Percentiles rank a stretch among this genome's conserved stretches.
Conservation (phyloP, 495 filamentous ascomycete species). For the Corynascus novoguineensis region DNA sequence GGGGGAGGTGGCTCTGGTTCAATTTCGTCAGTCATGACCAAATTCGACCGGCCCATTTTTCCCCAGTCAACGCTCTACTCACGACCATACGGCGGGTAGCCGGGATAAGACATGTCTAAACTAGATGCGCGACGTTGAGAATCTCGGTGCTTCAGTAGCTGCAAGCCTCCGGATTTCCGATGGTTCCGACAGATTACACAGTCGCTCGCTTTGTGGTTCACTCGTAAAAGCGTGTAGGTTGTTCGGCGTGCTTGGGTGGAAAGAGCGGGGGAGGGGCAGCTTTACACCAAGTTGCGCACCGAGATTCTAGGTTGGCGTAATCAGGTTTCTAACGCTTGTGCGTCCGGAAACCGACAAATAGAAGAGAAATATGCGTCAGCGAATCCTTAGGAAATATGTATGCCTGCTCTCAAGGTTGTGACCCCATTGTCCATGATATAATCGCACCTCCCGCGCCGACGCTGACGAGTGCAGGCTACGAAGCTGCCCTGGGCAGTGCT, state of each 20-base stretch:
- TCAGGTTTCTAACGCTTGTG: not conserved
- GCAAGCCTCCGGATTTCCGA: too few relatives aligned
- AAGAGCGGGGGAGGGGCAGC: constrained; percentile 6
- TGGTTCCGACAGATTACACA: not conserved
- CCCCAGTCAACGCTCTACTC: constrained; percentile 10
- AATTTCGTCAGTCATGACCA: not conserved
- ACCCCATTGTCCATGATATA: not conserved
- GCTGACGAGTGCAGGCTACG: not conserved
- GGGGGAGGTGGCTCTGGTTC: constrained; percentile 27
- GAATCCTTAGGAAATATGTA: not conserved
- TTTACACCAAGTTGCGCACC: not conserved
- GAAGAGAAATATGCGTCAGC: not conserved
- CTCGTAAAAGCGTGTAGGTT: not conserved
- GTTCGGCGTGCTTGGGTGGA: not conserved
- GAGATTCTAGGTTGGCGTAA: not conserved
- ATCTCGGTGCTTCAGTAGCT: too few relatives aligned
- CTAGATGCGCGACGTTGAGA: not conserved
- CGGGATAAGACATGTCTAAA: constrained; percentile 27
- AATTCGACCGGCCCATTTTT: not conserved
- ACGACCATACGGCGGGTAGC: constrained; percentile 33
- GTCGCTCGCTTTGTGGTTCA: not conserved
- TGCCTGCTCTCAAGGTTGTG: not conserved
- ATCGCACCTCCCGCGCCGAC: not conserved
- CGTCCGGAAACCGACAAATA: not conserved
- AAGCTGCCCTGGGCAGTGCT: constrained; percentile 7